These are phyloP conservation scores for Flaveria floridana DNA, from an alignment of 140 eudicot genomes.

Conservation along the genomic window DNA sequence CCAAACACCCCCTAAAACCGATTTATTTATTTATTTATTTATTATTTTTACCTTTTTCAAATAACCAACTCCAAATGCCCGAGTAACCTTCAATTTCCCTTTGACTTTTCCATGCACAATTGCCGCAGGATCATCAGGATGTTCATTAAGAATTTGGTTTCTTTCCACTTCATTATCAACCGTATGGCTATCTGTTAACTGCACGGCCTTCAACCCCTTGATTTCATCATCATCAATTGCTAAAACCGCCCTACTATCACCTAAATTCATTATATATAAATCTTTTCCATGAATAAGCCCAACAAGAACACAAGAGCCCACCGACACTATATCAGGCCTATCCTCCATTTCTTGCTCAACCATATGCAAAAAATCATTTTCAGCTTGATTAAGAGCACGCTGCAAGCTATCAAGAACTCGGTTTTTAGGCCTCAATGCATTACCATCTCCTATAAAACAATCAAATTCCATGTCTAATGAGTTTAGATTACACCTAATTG, in stretches of 20 bases:
- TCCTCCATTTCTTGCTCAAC: conserved; percentile 99
- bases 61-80: conserved; percentile 98
- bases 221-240: conserved; percentile 52
- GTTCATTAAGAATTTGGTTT: conserved; percentile 53
- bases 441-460: conserved; percentile 29
- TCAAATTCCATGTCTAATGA: conserved; percentile 64
- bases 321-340: conserved; percentile 88
- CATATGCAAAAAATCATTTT: conserved; percentile 77
- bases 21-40: not conserved
- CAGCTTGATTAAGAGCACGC: conserved; percentile 73
- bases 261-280: conserved; percentile 70
- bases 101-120: conserved; percentile 77
- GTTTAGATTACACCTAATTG: conserved; percentile 63
- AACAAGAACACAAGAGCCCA: conserved; percentile 91
- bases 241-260: conserved; percentile 91
- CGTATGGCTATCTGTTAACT: conserved; percentile 78
- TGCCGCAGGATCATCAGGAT: conserved; percentile 78
- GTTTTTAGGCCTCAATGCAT: conserved; percentile 37
- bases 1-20: not conserved
- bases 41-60: conserved; percentile 69
- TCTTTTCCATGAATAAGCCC: conserved; percentile 71
- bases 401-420: conserved; percentile 77
- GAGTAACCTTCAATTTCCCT: conserved; percentile 91
- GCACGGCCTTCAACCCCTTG: conserved; percentile 52
- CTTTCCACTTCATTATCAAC: conserved; percentile 81